A percentile compares a stretch with the other conserved stretches of the same genome.
These are phyloP conservation scores for Fusarium poae DNA, from an alignment of 2,329 filamentous ascomycete genomes.

Conservation along the genomic window DNA sequence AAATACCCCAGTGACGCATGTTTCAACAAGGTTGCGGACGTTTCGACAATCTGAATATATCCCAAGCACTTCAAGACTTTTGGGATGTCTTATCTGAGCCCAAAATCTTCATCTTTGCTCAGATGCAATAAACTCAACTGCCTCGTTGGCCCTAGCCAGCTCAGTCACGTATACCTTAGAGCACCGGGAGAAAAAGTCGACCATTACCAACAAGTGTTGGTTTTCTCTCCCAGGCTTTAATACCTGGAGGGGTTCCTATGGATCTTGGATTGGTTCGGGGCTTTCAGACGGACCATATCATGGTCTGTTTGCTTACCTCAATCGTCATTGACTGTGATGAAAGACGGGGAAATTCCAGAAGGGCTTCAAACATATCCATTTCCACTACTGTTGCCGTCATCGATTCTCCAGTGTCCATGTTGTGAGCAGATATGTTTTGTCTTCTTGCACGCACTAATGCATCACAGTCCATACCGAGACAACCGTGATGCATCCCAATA, in stretches of 20 bases:
- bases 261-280: not conserved
- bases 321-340: not conserved
- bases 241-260: not conserved
- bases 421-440: too few species aligned
- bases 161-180: not conserved
- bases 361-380: not conserved
- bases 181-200: not conserved
- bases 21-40: conserved; percentile 11
- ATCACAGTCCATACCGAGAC: too few species aligned
- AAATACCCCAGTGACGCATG: conserved; percentile 1
- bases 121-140: not conserved
- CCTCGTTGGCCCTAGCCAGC: not conserved
- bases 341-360: not conserved
- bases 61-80: not conserved
- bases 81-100: not conserved
- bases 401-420: not conserved
- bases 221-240: not conserved
- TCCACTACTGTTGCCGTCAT: not conserved
- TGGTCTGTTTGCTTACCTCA: not conserved
- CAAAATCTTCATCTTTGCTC: not conserved
- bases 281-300: not conserved
- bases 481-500: not conserved
- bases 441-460: too few species aligned
- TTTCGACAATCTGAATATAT: conserved; percentile 12
- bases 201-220: not conserved